Percentiles rank a stretch among this genome's conserved stretches.
These are phyloP conservation scores for Monilinia vaccinii-corymbosi DNA, from an alignment of 2,329 filamentous ascomycete species.

Conservation along the genomic window DNA sequence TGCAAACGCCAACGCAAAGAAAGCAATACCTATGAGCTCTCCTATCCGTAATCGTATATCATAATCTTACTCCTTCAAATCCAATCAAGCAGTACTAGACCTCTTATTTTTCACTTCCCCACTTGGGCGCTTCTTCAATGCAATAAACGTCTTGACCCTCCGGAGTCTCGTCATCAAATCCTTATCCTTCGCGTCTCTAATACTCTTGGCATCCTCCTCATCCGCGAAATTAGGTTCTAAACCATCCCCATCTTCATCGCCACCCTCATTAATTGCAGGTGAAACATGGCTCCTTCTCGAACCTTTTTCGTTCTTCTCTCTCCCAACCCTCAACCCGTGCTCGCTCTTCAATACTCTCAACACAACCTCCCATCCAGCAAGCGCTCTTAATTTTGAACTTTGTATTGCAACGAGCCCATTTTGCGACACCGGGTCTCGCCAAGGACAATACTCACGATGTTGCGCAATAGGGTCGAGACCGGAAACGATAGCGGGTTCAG, in stretches of 20 bases:
- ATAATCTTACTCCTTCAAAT: neutral
- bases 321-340: conserved; percentile 28
- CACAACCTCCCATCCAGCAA: conserved; percentile 47
- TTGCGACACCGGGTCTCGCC: conserved; percentile 59
- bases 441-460: conserved; percentile 78
- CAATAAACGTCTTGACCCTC: conserved; percentile 63
- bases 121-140: conserved; percentile 42
- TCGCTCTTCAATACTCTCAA: conserved; percentile 49
- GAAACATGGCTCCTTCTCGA: conserved; percentile 3
- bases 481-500: conserved; percentile 51
- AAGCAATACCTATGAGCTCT: neutral
- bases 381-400: conserved; percentile 26
- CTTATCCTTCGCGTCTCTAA: conserved; percentile 54
- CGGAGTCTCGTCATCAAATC: conserved; percentile 64
- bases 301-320: conserved; percentile 13
- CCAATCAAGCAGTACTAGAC: neutral
- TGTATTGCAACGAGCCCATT: conserved; percentile 32
- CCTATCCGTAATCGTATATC: neutral
- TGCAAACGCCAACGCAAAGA: neutral
- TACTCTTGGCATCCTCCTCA: conserved; percentile 32
- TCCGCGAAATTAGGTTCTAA: conserved; percentile 18
- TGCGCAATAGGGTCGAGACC: conserved; percentile 60
- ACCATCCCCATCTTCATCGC: conserved; percentile 4
- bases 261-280: neutral
- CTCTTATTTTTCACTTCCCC: conserved; percentile 4